phyloP scores from a whole-genome alignment of 2,329 filamentous ascomycete species.

The Neonectria ditissima region DNA sequence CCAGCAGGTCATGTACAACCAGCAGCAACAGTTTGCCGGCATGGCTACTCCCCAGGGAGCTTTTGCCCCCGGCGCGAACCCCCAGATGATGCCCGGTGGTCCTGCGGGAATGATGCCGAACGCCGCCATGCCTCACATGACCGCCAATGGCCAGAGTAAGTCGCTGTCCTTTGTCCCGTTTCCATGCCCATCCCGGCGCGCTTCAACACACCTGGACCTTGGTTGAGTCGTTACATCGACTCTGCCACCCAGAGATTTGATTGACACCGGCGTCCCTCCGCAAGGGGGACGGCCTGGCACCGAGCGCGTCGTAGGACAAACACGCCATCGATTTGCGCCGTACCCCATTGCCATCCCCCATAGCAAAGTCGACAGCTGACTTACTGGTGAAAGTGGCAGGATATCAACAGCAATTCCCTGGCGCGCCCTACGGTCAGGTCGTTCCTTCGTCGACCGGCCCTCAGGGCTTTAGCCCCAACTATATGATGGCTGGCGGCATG shows the following conservation, averaged over 20 bases:
- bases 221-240: slow-evolving; percentile 2
- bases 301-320: slow-evolving; percentile 31
- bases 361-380: slow-evolving; percentile 31
- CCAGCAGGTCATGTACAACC: slow-evolving; percentile 71
- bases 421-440: slow-evolving; percentile 67
- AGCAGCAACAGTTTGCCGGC: slow-evolving; percentile 64
- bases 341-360: slow-evolving; percentile 9
- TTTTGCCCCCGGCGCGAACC: slow-evolving; percentile 64
- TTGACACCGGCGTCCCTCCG: slow-evolving; percentile 4
- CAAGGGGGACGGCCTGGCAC: slow-evolving; percentile 5
- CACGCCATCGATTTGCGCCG: slow-evolving; percentile 30
- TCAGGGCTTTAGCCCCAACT: slow-evolving; percentile 63
- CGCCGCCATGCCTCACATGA: slow-evolving; percentile 69
- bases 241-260: slow-evolving; percentile 3
- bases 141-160: slow-evolving; percentile 71
- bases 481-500: slow-evolving; percentile 67
- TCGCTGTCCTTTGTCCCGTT: slow-evolving; percentile 45
- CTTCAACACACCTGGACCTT: slow-evolving; percentile 8
- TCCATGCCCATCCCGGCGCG: slow-evolving; percentile 23
- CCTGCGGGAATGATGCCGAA: slow-evolving; percentile 74
- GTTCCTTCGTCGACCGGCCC: slow-evolving; percentile 62
- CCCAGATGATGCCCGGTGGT: slow-evolving; percentile 67
- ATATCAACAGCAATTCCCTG: slow-evolving; percentile 69
- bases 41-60: slow-evolving; percentile 63
- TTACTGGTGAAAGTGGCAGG: slow-evolving; percentile 60